phyloP scores from a whole-genome alignment of 805 yeast species.

The Candida insectalens region DNA sequence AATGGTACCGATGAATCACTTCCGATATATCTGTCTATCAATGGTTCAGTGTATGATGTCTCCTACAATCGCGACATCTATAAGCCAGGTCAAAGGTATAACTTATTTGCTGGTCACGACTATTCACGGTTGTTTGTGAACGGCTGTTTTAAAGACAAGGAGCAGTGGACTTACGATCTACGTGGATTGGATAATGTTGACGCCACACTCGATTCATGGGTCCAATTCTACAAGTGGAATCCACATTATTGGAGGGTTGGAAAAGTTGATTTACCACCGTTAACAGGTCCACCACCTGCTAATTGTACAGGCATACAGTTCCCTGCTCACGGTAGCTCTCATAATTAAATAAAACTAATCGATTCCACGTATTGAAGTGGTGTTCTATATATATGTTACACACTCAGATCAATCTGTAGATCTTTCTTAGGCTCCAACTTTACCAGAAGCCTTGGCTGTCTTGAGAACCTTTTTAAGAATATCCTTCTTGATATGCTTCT shows the following conservation, averaged over 20 bases:
- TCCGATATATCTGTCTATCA: slow-evolving; percentile 51
- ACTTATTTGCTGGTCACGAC: slow-evolving; percentile 53
- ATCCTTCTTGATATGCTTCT: too few species aligned
- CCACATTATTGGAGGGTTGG: slow-evolving; percentile 58
- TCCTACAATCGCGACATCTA: slow-evolving; percentile 38
- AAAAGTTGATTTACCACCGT: slow-evolving; percentile 32
- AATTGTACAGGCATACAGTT: not conserved
- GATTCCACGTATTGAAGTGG: too few species aligned
- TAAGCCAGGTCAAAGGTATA: slow-evolving; percentile 44
- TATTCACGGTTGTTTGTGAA: slow-evolving; percentile 62
- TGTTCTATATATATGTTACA: too few species aligned
- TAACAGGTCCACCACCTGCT: slow-evolving; percentile 40
- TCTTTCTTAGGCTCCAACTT: too few species aligned
- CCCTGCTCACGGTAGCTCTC: too few species aligned
- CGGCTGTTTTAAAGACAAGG: slow-evolving; percentile 48
- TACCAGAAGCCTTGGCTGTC: too few species aligned
- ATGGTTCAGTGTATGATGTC: slow-evolving; percentile 61
- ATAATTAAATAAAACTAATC: too few species aligned
- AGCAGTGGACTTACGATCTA: slow-evolving; percentile 56
- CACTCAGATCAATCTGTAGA: too few species aligned
- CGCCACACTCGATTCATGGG: slow-evolving; percentile 41
- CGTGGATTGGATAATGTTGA: slow-evolving; percentile 40
- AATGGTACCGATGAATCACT: slow-evolving; percentile 36
- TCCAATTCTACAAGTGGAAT: slow-evolving; percentile 33
- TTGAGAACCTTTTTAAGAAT: too few species aligned